These are phyloP conservation scores for Paraphoma sp. DNA, from an alignment of 2,329 filamentous ascomycete genomes.

Conservation along the genomic window DNA sequence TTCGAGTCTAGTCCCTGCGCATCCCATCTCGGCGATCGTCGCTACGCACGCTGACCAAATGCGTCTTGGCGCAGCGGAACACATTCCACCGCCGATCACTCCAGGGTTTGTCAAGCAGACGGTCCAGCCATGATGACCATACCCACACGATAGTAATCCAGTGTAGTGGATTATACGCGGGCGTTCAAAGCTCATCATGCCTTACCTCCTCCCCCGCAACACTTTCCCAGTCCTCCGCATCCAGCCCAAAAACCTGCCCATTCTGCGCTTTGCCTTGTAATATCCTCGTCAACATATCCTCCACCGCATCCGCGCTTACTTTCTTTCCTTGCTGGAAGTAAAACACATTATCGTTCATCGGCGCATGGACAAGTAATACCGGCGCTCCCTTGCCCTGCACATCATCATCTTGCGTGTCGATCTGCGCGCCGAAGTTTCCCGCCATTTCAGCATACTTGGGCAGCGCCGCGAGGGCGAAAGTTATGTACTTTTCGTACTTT, in stretches of 20 bases:
- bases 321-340: constrained; percentile 17
- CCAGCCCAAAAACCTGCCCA: constrained; percentile 25
- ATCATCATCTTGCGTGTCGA: too few species aligned
- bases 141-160: neutral
- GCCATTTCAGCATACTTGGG: constrained; percentile 30
- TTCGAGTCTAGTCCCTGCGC: too few species aligned
- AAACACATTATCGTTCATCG: constrained; percentile 30
- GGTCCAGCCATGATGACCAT: neutral
- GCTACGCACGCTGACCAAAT: neutral
- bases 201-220: neutral
- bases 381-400: constrained; percentile 7
- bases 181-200: constrained; percentile 22
- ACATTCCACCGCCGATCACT: neutral
- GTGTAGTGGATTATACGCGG: neutral
- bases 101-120: neutral
- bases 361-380: constrained; percentile 26
- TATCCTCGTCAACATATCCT: constrained; percentile 28
- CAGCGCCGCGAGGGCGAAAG: constrained; percentile 24
- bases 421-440: constrained; percentile 15
- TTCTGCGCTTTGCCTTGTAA: constrained; percentile 20
- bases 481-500: constrained; percentile 21
- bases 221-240: constrained; percentile 10
- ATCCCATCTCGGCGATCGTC: too few species aligned
- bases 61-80: neutral
- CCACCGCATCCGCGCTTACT: constrained; percentile 11